Conservation (phyloP, 208 protist genomes). For the Porcisia hertigi region DNA sequence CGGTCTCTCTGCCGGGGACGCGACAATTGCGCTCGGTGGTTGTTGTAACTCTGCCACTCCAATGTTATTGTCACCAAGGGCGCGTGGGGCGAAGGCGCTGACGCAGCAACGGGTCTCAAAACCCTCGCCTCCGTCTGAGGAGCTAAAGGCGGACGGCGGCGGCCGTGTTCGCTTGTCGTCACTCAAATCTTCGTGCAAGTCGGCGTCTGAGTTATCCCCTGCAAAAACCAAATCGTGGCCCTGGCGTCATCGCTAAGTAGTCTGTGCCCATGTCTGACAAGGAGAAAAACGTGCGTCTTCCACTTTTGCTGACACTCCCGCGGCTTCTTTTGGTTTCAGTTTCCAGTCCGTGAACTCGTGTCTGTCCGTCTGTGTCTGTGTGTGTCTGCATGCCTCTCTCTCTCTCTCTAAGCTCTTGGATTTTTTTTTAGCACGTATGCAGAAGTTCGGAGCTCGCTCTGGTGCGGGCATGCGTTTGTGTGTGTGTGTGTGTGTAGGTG, state of each 20-base stretch:
- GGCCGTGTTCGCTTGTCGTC: neutral
- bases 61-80: neutral
- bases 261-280: neutral
- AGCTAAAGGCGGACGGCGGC: neutral
- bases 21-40: neutral
- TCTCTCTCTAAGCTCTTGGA: neutral
- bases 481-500: neutral
- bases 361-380: neutral
- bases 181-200: neutral
- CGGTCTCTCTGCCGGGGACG: neutral
- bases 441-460: neutral
- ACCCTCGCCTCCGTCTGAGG: neutral
- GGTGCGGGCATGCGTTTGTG: no score
- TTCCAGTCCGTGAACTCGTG: neutral
- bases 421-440: neutral
- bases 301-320: neutral
- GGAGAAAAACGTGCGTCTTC: neutral
- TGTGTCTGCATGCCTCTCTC: no score
- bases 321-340: neutral
- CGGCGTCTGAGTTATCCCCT: neutral
- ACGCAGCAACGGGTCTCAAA: neutral
- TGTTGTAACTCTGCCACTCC: neutral
- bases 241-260: slow-evolving; percentile 5
- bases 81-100: neutral
- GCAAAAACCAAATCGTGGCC: neutral